These are phyloP conservation scores for Beta vulgaris DNA, from an alignment of 148 eudicot genomes.

Conservation along the genomic window DNA sequence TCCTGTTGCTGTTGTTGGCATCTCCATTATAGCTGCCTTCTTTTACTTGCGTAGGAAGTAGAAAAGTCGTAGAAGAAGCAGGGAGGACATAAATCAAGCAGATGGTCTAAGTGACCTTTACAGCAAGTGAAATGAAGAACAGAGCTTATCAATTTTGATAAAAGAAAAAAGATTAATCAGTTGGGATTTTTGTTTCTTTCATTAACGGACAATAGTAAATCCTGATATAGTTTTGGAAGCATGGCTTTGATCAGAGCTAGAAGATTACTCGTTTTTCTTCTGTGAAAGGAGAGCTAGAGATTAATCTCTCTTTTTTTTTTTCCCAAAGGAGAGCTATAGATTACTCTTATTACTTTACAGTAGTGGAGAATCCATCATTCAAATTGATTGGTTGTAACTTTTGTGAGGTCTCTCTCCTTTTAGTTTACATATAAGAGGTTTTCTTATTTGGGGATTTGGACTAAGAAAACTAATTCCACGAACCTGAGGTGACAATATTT, in stretches of 20 bases:
- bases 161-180: not conserved
- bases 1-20: conserved; percentile 50
- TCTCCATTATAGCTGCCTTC: conserved; percentile 57
- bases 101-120: not conserved
- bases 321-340: not conserved
- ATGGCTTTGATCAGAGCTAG: conserved; percentile 1
- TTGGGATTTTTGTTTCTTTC: not conserved
- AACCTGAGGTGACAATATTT: too few relatives aligned
- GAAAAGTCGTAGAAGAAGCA: not conserved
- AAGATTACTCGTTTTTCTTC: too few relatives aligned
- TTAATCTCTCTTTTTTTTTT: too few relatives aligned
- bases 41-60: conserved; percentile 61
- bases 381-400: not conserved
- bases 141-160: conserved; percentile 26
- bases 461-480: too few relatives aligned
- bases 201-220: not conserved
- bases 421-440: too few relatives aligned
- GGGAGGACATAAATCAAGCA: not conserved
- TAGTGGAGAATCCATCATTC: not conserved
- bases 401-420: not conserved
- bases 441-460: too few relatives aligned
- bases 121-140: not conserved
- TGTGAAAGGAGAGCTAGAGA: too few relatives aligned
- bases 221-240: not conserved
- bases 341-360: conserved; percentile 39